Percentiles rank a stretch among this genome's conserved stretches.
Conservation (phyloP, 2,329 filamentous ascomycete genomes). For the Septoria petroselini region DNA sequence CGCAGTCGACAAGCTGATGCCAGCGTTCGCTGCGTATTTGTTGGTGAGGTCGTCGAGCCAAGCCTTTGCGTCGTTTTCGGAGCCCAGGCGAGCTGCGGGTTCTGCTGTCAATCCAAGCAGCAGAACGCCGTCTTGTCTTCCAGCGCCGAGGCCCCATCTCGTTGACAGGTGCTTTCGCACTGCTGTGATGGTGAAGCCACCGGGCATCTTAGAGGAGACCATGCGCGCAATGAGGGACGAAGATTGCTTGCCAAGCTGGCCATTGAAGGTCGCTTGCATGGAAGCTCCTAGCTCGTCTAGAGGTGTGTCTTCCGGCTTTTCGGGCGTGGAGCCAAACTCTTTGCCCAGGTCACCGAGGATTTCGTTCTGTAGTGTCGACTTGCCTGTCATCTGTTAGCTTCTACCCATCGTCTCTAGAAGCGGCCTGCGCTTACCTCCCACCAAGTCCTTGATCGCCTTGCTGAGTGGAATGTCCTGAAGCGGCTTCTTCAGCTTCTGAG, state of each 20-base stretch:
- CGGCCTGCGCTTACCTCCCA: slow-evolving; percentile 69
- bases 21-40: slow-evolving; percentile 81
- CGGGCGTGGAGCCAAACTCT: slow-evolving; percentile 95
- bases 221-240: slow-evolving; percentile 87
- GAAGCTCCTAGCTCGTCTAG: slow-evolving; percentile 90
- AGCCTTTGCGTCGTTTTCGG: slow-evolving; percentile 85
- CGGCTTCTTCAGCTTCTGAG: slow-evolving; percentile 96
- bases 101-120: slow-evolving; percentile 90
- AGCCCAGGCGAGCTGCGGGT: slow-evolving; percentile 79
- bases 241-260: slow-evolving; percentile 95
- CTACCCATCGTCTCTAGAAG: background rate
- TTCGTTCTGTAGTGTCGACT: slow-evolving; percentile 98
- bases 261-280: slow-evolving; percentile 99
- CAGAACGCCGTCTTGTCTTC: slow-evolving; percentile 86
- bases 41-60: slow-evolving; percentile 86
- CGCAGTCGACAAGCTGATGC: slow-evolving; percentile 76
- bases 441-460: slow-evolving; percentile 98
- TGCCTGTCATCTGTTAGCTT: slow-evolving; percentile 57
- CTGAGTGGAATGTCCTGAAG: slow-evolving; percentile 81
- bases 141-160: slow-evolving; percentile 81
- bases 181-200: slow-evolving; percentile 97
- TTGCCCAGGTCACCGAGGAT: slow-evolving; percentile 97
- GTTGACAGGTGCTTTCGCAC: slow-evolving; percentile 94
- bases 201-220: slow-evolving; percentile 98
- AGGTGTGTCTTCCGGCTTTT: slow-evolving; percentile 97